Conservation (phyloP, 345 rosid species). For the Fremontodendron californicum region DNA sequence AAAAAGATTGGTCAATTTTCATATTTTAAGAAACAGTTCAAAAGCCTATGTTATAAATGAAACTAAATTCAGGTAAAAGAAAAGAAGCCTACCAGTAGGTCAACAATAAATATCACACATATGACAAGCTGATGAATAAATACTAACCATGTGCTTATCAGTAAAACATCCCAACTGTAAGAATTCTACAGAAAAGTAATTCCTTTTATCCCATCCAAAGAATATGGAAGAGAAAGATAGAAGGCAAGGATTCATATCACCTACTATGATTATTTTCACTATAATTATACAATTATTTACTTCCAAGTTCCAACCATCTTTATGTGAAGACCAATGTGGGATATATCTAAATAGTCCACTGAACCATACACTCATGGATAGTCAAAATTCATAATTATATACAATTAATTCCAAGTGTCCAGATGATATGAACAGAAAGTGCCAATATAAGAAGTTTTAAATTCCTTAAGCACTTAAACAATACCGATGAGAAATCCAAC, state of each 20-base stretch:
- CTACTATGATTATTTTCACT: background rate
- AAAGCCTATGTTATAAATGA: background rate
- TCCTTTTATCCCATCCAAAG: background rate
- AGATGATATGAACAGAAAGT: background rate
- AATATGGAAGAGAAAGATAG: background rate
- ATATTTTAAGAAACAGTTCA: slow-evolving; percentile 2
- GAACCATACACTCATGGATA: background rate
- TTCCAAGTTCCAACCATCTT: background rate
- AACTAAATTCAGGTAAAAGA: background rate
- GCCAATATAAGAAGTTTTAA: background rate
- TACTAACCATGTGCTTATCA: background rate
- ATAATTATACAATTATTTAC: background rate
- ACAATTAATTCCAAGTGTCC: background rate
- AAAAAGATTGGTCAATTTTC: background rate
- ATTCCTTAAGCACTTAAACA: background rate
- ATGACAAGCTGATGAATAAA: background rate
- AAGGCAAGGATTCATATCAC: background rate
- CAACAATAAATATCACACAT: background rate
- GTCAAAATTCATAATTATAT: background rate
- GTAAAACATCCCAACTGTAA: background rate
- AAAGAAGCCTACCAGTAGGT: background rate
- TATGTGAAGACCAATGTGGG: background rate
- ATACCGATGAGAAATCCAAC: background rate
- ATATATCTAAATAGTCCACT: background rate
- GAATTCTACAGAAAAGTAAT: background rate